These are phyloP conservation scores for Exophiala mesophila DNA, from an alignment of 2,329 filamentous ascomycete genomes.

Conservation along the genomic window DNA sequence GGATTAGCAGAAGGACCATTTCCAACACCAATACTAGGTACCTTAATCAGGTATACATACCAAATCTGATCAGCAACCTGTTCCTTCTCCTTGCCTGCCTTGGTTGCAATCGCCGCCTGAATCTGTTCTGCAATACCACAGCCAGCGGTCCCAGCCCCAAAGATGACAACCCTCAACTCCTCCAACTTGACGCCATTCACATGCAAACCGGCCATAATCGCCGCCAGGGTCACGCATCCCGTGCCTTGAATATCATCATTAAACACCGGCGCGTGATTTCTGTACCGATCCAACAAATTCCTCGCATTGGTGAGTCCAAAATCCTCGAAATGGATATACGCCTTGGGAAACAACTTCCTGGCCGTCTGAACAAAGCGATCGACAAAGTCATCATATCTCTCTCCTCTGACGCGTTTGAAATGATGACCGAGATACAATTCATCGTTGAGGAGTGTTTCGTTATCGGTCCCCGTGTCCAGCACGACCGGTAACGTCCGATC, in stretches of 20 bases:
- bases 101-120: conserved; percentile 68
- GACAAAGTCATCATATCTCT: conserved; percentile 71
- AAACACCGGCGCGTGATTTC: conserved; percentile 71
- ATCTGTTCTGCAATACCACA: conserved; percentile 84
- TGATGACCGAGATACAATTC: conserved; percentile 73
- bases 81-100: conserved; percentile 61
- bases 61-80: conserved; percentile 77
- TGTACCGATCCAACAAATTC: conserved; percentile 70
- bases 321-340: conserved; percentile 86
- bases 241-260: conserved; percentile 91
- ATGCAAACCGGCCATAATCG: conserved; percentile 69
- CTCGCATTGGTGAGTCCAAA: conserved; percentile 75
- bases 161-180: conserved; percentile 69
- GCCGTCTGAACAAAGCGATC: conserved; percentile 67
- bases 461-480: conserved; percentile 81
- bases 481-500: conserved; percentile 73
- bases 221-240: conserved; percentile 79
- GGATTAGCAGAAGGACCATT: no score
- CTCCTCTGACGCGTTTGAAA: conserved; percentile 61
- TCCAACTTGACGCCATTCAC: conserved; percentile 61
- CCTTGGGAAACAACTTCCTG: conserved; percentile 66
- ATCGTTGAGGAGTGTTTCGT: conserved; percentile 67
- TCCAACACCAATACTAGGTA: no score
- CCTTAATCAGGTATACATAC: no score
- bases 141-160: conserved; percentile 76